Base-by-base conservation (phyloP, 1,284 basidiomycete species). In the Lentinus polychrous region DNA sequence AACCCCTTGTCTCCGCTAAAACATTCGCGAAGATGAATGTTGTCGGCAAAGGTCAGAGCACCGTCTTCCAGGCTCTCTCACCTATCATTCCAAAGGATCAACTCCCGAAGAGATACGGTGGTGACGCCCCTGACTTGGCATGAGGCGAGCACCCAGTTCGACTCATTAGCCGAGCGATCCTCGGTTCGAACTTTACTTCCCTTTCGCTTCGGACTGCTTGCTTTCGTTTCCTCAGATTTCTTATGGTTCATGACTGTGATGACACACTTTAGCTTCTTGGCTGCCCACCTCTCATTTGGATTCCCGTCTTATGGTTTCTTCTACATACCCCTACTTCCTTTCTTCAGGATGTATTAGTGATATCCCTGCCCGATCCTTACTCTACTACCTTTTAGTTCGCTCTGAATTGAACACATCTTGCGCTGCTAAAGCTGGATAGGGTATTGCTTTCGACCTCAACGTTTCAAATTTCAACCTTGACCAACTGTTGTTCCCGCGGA, bases 11-110 rank as follows among this genome's bases (percentile, higher is more conserved):
- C 10, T 76, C 87, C 2, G 65, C 83, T 4, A 75, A 75, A 35
- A 88, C 86, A 12, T 61, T 87, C 22, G 79, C 81, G 11, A 90
- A 90, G 72, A 86, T 90, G 81, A 69, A 70, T 38, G 81, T 89
- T 15, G 81, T 87, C n/a, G 86, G 86, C 34, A 71, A 71, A 32
- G 79, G 85, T 7, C 60, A 73, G 20, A 63, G 71, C 52, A 66
- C 74, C 0, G 79, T 90, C 43, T 70, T 73, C 45, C 75, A 78
- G 52, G 78, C 78, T 2, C 69, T 90, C 10, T 60, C 74, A 8
- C 73, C 73, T 1, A 55, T 75, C 41, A 76, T 90, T 40, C 72
- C 78, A 43, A 64, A 62, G 5, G 65, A 71, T 8, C 63, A 87
- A 56, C 67, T 90, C 27, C 86, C 86, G 2, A 69, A 72, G 66